Conservation (phyloP, 352 stramenopile species). For the Globisporangium paddicum region DNA sequence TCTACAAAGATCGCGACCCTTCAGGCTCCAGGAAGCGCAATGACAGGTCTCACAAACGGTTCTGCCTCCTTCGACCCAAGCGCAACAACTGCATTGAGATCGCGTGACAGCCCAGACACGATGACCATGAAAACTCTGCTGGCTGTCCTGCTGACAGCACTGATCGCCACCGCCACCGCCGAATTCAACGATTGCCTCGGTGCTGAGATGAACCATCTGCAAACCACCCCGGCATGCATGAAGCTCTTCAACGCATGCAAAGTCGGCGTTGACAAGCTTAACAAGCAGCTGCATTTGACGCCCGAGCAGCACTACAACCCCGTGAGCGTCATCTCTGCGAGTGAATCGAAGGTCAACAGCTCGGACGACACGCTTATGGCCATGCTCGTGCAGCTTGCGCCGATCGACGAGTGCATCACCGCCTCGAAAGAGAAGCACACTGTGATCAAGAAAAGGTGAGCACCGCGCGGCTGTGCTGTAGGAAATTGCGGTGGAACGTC, state of each 20-base stretch:
- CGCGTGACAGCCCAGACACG: not conserved
- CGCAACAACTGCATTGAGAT: slow-evolving; percentile 1
- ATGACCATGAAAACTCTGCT: not conserved
- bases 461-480: not conserved
- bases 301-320: slow-evolving; percentile 25
- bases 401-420: slow-evolving; percentile 28
- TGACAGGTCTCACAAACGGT: not conserved
- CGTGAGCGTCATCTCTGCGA: slow-evolving; percentile 66
- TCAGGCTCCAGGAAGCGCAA: slow-evolving; percentile 10
- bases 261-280: slow-evolving; percentile 42
- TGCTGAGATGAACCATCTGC: slow-evolving; percentile 36
- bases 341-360: slow-evolving; percentile 31
- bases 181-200: slow-evolving; percentile 58
- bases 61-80: not conserved
- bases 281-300: slow-evolving; percentile 33
- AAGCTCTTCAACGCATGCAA: slow-evolving; percentile 44
- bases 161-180: slow-evolving; percentile 2
- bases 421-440: not conserved
- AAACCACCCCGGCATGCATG: slow-evolving; percentile 23
- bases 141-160: not conserved
- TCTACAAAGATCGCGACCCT: slow-evolving; percentile 24
- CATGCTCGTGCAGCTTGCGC: slow-evolving; percentile 52
- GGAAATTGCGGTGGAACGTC: no score
- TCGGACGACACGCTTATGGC: slow-evolving; percentile 39
- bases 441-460: not conserved